Evolutionary conservation across 176 grass and related monocot genomes (phyloP), one percentile per base, ranked within the genome.

Genomic region (Aegilops umbellulata): DNA sequence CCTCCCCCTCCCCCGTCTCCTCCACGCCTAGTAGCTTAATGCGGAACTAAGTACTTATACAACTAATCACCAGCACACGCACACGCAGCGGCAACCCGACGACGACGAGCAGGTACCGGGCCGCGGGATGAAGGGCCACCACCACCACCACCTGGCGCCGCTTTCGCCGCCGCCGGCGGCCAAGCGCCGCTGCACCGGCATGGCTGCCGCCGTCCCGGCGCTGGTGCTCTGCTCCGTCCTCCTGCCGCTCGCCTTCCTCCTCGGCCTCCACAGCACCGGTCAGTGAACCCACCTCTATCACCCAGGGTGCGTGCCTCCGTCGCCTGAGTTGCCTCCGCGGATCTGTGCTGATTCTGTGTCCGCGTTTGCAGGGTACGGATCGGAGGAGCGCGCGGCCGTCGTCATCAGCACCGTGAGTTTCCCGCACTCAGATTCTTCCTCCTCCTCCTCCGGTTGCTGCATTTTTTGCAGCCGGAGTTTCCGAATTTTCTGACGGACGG

Each of bases 211-310:
- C 4, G 95, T 95, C 69, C 87, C 92, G 47, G 89, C 80, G 44
- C 83, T 95, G 4, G 93, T 98, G 64, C 46, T 95, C 82, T 92
- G 85, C 82, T 98, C 95, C 26, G 60, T 92, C 47, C 89, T 98
- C 23, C 91, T 92, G 12, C 91, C 91, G 3, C 88, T 94, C 65
- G 89, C 70, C 71, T 95, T 92, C 87, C 89, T 98, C 61, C 79
- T 98, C 75, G 89, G 77, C 69, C 89, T 97, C 86, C 91, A 92
- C 62, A 92, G 86, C 46, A 83, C 86, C 12, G 91, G 94, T 95
- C 55, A 19, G 2, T 7, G 3, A 75, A 51, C 35, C n/a, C 32
- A 16, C 27, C 1, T 7, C 38, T 4, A 4, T 4, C n/a, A 27
- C 20, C 39, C 7, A 7, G 35, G 38, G 7, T 14, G 12, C 3